Evolutionary conservation across 169 alveolate genomes (phyloP), one percentile per base, ranked within the genome.

Genomic region (Plasmodium reichenowi): DNA sequence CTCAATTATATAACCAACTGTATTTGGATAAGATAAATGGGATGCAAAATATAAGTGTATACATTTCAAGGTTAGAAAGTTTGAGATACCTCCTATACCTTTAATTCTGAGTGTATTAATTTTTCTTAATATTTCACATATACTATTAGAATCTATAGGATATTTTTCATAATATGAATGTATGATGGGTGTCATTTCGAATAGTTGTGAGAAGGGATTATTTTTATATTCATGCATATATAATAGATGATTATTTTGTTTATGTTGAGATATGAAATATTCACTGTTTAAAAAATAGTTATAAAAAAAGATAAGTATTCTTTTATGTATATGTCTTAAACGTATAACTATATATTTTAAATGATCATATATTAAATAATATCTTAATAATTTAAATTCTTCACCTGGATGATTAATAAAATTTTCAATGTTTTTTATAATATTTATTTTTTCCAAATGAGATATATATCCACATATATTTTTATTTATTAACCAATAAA

Each of bases 51-150:
- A 62, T 43, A 93, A 89, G 76, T 94, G 96, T 60, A 94, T 90
- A 75, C 96, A 94, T 68, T 94, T 94, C 24, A 94, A 89, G 32
- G 90, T 93, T 64, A 93, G 64, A 64, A 92, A 93, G 60, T 92
- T 92, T n/a, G 88, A 58, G 24, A 85, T 89, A 1, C 96, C 96
- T 4, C 95, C 95, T 22, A 94, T 91, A 47, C 96, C 96, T 50
- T 93, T 87, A 17, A 60, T 74, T 64, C 96, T 13, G 20, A 88
- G 5, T 0, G 96, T 94, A 75, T 94, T 94, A 62, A 88, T 70
- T 29, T 93, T 93, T 32, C 93, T 56, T 13, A 91, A 15, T 15
- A 92, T 94, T 68, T 91, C 93, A 43, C 47, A 68, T 56, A 83
- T 43, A 0, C 26, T 66, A 58, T 70, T 22, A 3, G 26, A 20